These are phyloP conservation scores for Russula emetica DNA, from an alignment of 768 basidiomycete species.

Conservation along the genomic window DNA sequence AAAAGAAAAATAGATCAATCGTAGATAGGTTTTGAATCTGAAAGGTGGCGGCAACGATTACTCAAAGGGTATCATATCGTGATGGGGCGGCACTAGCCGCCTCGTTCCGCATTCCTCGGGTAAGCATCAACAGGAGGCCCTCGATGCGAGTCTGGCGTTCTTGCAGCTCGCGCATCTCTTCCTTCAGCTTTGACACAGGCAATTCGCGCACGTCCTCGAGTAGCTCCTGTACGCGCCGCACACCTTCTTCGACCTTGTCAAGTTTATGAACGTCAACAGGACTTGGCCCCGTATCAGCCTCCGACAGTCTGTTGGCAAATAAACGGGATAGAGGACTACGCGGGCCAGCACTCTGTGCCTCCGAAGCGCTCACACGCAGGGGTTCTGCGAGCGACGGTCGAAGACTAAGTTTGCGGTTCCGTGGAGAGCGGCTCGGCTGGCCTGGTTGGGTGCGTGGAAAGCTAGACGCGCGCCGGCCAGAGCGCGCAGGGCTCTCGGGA, in stretches of 20 bases:
- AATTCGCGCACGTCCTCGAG: conserved; percentile 59
- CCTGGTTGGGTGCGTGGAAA: conserved; percentile 28
- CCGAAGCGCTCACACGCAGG: conserved; percentile 28
- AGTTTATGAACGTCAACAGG: conserved; percentile 28
- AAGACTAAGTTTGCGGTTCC: conserved; percentile 31
- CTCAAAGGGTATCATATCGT: conserved; percentile 25
- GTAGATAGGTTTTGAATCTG: neutral
- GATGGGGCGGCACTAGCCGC: conserved; percentile 16
- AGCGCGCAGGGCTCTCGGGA: conserved; percentile 7
- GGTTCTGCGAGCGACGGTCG: conserved; percentile 27
- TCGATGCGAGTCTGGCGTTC: conserved; percentile 77
- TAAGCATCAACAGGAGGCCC: conserved; percentile 61
- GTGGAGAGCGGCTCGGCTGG: conserved; percentile 30
- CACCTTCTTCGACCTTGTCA: conserved; percentile 42
- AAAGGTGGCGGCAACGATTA: too few species aligned
- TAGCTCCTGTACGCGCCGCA: conserved; percentile 55
- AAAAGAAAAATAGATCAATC: neutral
- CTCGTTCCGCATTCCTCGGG: conserved; percentile 56
- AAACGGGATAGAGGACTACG: conserved; percentile 50
- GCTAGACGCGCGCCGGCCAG: conserved; percentile 26
- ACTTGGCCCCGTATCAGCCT: conserved; percentile 23
- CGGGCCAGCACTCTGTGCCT: conserved; percentile 31
- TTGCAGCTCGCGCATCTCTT: conserved; percentile 80
- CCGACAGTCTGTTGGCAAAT: conserved; percentile 35
- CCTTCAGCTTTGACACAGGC: conserved; percentile 62